Base-by-base conservation (phyloP, 1,139 yeast species). In the Meyerozyma elateridarum region DNA sequence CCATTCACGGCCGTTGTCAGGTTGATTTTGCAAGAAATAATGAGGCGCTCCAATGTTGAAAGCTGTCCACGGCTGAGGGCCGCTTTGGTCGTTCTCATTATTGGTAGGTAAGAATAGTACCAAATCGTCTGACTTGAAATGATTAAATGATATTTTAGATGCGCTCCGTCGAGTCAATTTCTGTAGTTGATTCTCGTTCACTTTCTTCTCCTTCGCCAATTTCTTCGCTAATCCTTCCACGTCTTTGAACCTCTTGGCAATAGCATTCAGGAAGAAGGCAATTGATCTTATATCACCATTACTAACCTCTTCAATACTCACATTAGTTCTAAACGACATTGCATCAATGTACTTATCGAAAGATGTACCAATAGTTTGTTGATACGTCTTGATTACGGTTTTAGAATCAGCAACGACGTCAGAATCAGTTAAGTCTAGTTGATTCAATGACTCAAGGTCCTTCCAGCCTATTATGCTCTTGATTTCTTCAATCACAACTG, bases 161-260 rank as follows among this genome's bases (percentile, higher is more conserved):
- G 59, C 54, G 6, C 61, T 35, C 34, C 64, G 69, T 29, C 58
- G 51, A 26, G 57, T 51, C 24, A 70, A 42, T 38, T 58, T 50
- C 37, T 51, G 46, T 16, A 66, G 33, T 42, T 71, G 73, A 40
- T 71, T 73, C 34, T 73, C 64, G 35, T 72, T 65, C 31, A 60
- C 51, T 44, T 75, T 76, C 41, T 76, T 80, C 44, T 88, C 96
- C 48, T 81, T 81, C 36, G 89, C 85, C 38, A 85, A 69, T 48
- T 79, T 83, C 48, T 93, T 79, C 1, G 97, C 97, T 45, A 88
- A 69, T n/a, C 82, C 79, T 54, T 91, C 97, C 31, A 89, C 94
- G 51, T 89, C 97, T 38, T 75, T 76, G 49, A 91, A 88, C 39
- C 98, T 67, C 49, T 82, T 79, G 20, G 80, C 68, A 2, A 88